Evolutionary conservation across 768 basidiomycete species (phyloP).

Genomic region (Pisolithus marmoratus): DNA sequence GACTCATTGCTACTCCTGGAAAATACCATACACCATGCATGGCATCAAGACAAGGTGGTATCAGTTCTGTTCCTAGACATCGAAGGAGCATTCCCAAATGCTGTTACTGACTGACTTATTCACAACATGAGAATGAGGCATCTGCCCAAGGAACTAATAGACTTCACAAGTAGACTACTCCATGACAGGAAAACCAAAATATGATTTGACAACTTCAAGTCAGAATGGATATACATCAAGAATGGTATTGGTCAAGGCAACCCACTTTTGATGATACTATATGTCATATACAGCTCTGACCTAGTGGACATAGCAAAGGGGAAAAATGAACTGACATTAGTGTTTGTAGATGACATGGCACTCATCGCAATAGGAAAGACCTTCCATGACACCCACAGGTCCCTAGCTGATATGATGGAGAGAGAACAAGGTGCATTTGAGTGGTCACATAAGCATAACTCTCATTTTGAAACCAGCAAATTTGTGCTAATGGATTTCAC

Average conservation of each 20-base stretch:
- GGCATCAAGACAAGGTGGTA: constrained; percentile 30
- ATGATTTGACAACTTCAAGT: neutral
- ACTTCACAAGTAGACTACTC: neutral
- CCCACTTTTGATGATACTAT: neutral
- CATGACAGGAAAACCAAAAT: neutral
- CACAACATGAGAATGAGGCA: constrained; percentile 21
- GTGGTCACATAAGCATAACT: neutral
- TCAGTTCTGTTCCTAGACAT: constrained; percentile 38
- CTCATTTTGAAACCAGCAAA: neutral
- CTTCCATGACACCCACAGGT: neutral
- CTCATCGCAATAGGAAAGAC: neutral
- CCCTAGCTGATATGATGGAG: neutral
- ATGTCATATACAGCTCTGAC: neutral
- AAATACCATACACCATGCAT: constrained; percentile 32
- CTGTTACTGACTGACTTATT: constrained; percentile 23
- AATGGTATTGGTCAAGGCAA: neutral
- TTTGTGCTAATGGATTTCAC: constrained; percentile 1
- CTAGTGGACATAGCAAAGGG: neutral
- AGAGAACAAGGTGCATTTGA: neutral
- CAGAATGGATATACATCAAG: neutral
- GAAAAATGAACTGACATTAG: neutral
- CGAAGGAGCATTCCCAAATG: constrained; percentile 39
- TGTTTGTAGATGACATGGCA: neutral
- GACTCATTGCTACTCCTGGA: constrained; percentile 32
- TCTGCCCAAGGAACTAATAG: neutral